Percentiles rank a stretch among this genome's conserved stretches.
These are phyloP conservation scores for Talaromyces sp. DNA, from an alignment of 2,329 filamentous ascomycete genomes.

Conservation along the genomic window DNA sequence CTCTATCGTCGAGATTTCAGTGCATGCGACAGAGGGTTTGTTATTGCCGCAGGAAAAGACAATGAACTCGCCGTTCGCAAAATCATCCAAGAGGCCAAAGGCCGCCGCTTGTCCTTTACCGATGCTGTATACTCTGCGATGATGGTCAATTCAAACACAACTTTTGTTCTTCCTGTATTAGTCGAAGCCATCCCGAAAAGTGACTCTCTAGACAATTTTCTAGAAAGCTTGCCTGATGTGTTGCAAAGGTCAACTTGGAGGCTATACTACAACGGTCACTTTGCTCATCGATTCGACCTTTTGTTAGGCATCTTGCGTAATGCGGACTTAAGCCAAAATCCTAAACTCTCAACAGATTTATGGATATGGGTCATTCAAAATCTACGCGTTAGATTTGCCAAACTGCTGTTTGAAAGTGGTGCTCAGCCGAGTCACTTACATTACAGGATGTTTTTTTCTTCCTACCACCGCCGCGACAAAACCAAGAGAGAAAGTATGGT, in stretches of 20 bases:
- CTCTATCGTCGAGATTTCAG: background rate
- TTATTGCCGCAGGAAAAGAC: background rate
- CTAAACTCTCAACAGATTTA: background rate
- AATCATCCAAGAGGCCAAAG: background rate
- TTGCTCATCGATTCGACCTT: background rate
- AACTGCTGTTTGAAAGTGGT: background rate
- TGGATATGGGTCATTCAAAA: background rate
- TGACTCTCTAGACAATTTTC: background rate
- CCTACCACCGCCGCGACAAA: background rate
- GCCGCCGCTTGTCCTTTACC: background rate
- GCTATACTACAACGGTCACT: background rate
- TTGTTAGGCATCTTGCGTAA: background rate
- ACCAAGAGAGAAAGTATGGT: background rate
- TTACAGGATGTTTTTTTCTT: background rate
- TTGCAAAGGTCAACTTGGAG: background rate
- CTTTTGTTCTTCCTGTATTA: background rate
- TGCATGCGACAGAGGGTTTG: background rate
- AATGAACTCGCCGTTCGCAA: background rate
- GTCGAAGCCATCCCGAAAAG: background rate
- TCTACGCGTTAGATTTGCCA: too few species aligned
- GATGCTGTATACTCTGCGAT: background rate
- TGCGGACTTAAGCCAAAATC: background rate
- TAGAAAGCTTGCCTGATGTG: background rate
- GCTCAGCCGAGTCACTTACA: background rate
- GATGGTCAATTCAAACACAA: background rate